phyloP scores from a whole-genome alignment of 78 protist species.

The Blattamonas nauphoetae region DNA sequence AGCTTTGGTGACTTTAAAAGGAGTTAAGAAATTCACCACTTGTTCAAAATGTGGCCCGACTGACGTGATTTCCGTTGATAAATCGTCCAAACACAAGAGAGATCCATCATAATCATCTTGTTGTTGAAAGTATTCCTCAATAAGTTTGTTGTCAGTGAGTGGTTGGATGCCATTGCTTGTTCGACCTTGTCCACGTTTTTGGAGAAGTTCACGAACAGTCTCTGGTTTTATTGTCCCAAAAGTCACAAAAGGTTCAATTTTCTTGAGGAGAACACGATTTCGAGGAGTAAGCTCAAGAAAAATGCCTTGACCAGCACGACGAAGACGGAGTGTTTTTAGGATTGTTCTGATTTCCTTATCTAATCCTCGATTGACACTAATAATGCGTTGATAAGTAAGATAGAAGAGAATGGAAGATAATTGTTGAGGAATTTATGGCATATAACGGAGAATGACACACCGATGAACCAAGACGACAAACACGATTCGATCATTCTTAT shows the following conservation, averaged over 20 bases:
- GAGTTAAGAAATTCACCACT: not conserved
- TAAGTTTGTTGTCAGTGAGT: not conserved
- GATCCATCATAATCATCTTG: not conserved
- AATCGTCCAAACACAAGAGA: not conserved
- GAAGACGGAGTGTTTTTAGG: not conserved
- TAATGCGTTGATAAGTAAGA: not conserved
- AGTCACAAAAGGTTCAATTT: not conserved
- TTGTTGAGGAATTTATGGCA: not conserved
- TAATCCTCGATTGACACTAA: not conserved
- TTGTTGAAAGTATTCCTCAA: not conserved
- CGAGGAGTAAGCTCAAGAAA: not conserved
- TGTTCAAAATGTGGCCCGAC: not conserved
- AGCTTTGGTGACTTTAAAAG: not conserved
- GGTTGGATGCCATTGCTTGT: not conserved
- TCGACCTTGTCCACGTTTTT: not conserved
- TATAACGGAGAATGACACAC: not conserved
- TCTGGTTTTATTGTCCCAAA: not conserved
- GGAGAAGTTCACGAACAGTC: not conserved
- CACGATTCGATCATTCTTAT: not conserved
- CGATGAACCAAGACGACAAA: not conserved
- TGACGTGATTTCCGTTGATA: not conserved
- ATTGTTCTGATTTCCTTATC: not conserved
- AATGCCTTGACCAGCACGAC: not conserved
- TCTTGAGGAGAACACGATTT: not conserved
- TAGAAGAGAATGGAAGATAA: not conserved